phyloP scores from a whole-genome alignment of 495 filamentous ascomycete genomes.

The Aspergillus hancockii region DNA sequence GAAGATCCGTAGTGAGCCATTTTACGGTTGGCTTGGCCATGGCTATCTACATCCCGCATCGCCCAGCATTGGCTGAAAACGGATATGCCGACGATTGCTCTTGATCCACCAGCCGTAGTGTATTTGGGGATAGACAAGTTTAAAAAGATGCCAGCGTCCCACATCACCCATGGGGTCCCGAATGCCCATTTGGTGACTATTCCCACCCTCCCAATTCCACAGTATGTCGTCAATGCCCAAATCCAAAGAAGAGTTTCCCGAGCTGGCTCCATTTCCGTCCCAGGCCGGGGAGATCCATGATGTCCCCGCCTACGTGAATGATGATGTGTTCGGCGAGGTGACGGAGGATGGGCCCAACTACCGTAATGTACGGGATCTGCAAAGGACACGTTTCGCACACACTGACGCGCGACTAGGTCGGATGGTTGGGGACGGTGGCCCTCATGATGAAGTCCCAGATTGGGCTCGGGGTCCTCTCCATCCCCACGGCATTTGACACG shows the following conservation, averaged over 20 bases:
- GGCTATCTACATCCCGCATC: too few relatives aligned
- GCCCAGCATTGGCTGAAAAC: too few relatives aligned
- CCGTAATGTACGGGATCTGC: slow-evolving; percentile 15
- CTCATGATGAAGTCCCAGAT: slow-evolving; percentile 52
- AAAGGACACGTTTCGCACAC: not conserved
- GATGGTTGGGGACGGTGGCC: slow-evolving; percentile 35
- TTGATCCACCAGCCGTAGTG: too few relatives aligned
- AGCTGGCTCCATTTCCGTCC: not conserved
- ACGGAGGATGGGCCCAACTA: slow-evolving; percentile 20
- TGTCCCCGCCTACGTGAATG: slow-evolving; percentile 4
- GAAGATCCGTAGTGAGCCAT: too few relatives aligned
- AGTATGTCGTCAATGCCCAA: not conserved
- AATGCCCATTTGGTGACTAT: too few relatives aligned
- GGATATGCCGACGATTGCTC: too few relatives aligned
- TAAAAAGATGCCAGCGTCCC: too few relatives aligned
- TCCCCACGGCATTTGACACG: slow-evolving; percentile 60
- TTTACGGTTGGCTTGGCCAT: too few relatives aligned
- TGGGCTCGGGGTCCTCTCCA: slow-evolving; percentile 62
- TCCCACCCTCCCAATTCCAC: not conserved
- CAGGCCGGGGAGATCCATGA: not conserved
- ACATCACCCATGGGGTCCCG: not conserved
- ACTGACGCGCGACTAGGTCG: slow-evolving; percentile 27
- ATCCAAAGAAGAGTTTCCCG: not conserved
- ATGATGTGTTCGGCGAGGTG: slow-evolving; percentile 21
- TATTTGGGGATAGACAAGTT: too few relatives aligned